phyloP scores from a whole-genome alignment of 2,329 filamentous ascomycete genomes.

The Trichoderma atrobrunneum region DNA sequence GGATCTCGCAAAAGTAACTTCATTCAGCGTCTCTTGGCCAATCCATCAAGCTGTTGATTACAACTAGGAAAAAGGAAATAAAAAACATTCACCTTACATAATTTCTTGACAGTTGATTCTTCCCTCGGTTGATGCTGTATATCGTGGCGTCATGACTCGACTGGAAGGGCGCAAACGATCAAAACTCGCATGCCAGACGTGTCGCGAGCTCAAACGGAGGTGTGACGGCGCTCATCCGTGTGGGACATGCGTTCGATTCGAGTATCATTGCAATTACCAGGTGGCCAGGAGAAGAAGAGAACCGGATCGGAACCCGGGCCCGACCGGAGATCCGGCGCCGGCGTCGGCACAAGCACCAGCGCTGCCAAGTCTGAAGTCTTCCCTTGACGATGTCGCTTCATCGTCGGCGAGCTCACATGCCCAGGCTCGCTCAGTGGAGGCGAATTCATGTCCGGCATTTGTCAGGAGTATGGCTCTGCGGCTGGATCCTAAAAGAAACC shows the following conservation, averaged over 20 bases:
- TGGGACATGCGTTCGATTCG: slow-evolving; percentile 6
- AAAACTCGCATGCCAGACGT: slow-evolving; percentile 5
- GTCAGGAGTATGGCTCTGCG: neutral
- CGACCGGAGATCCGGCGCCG: neutral
- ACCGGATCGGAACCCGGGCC: neutral
- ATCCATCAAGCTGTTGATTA: neutral
- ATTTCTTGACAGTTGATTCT: neutral
- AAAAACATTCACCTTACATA: neutral
- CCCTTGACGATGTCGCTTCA: neutral
- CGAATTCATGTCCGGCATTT: slow-evolving; percentile 6
- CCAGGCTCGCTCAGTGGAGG: slow-evolving; percentile 5
- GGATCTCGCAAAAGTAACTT: neutral
- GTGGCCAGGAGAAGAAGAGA: neutral
- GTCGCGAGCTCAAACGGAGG: slow-evolving; percentile 2
- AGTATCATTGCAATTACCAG: slow-evolving; percentile 2
- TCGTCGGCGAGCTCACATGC: neutral
- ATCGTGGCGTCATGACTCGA: neutral
- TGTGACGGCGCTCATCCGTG: slow-evolving; percentile 7
- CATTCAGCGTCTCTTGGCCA: neutral
- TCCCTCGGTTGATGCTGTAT: neutral
- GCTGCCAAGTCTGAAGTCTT: neutral
- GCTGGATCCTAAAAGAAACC: slow-evolving; percentile 3
- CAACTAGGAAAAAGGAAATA: neutral
- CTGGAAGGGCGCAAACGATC: slow-evolving; percentile 4
- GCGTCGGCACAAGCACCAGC: neutral